Conservation (phyloP, 257 asterid species). For the Lycium ferocissimum region DNA sequence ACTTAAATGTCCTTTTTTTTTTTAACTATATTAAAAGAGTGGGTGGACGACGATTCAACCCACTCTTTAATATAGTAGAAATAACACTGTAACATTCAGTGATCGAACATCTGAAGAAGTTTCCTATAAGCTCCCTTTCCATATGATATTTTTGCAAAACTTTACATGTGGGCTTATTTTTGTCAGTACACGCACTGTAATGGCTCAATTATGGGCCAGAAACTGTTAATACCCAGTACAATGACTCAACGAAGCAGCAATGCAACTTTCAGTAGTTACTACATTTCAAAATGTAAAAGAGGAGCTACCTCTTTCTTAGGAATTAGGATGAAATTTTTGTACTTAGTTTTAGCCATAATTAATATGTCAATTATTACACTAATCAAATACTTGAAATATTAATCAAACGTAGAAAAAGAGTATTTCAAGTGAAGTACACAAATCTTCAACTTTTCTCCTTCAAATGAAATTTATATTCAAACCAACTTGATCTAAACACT, state of each 20-base stretch:
- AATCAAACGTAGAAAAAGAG: not conserved
- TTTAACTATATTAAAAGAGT: no score
- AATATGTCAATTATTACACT: not conserved
- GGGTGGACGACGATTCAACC: no score
- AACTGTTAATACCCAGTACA: not conserved
- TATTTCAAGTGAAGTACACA: not conserved
- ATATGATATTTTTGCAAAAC: not conserved
- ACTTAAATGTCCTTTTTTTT: no score
- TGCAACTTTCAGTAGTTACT: not conserved
- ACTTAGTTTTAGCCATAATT: not conserved
- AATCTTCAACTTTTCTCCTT: no score
- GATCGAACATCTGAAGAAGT: not conserved
- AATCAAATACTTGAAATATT: not conserved
- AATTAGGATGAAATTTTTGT: not conserved
- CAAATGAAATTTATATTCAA: no score
- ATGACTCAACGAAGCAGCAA: not conserved
- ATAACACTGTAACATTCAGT: no score
- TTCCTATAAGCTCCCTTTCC: constrained; percentile 22
- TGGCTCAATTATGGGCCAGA: not conserved
- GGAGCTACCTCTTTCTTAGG: not conserved
- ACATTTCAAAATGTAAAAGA: no score
- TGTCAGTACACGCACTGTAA: not conserved
- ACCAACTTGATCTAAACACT: no score
- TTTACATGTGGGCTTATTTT: not conserved
- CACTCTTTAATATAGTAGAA: no score